Evolutionary conservation across 2,329 filamentous ascomycete genomes (phyloP), one percentile per base, ranked within the genome.

Genomic region (Apiospora hydei): DNA sequence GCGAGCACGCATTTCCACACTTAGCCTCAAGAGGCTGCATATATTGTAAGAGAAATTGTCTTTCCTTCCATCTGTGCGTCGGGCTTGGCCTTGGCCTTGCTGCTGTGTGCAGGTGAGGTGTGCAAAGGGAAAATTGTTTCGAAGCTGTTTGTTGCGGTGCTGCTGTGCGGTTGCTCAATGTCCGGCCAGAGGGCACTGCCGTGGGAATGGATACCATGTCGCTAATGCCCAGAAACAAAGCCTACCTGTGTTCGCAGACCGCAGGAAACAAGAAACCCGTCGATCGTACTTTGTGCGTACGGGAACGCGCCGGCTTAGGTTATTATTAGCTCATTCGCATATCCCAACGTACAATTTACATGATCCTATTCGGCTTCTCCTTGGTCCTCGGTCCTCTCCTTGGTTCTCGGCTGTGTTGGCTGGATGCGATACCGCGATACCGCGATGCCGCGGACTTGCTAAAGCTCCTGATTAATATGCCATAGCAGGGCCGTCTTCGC

Each of bases 41-140:
- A 49, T 69, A 21, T 49, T 49, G 67, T 68, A 10, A 34, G 24
- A 49, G 41, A 24, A 13, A 47, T 68, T 46, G 67, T 68, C 41
- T 46, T 68, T 49, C 41, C 41, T 21, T 38, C 67, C 38, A 69
- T 69, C 67, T 69, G 67, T 69, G 67, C 47, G 67, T 69, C 44
- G 67, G 67, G 67, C 67, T 69, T 69, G 67, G 67, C 67, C 67
- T 64, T 41, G 53, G 3, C 6, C 21, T 49, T 18, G 21, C 14
- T 46, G 44, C 26, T 30, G 51, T 57, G 26, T 16, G 49, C 14
- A n/a, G n/a, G n/a, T n/a, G n/a, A n/a, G 26, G 4, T 4, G 26
- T 30, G 53, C 10, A 34, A 26, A 18, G 14, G 14, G 30, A 61
- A 34, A 57, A 21, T 21, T n/a, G 53, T 38, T n/a, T 61, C 16